Base-by-base conservation (phyloP, 805 yeast species). In the Pichia occidentalis region DNA sequence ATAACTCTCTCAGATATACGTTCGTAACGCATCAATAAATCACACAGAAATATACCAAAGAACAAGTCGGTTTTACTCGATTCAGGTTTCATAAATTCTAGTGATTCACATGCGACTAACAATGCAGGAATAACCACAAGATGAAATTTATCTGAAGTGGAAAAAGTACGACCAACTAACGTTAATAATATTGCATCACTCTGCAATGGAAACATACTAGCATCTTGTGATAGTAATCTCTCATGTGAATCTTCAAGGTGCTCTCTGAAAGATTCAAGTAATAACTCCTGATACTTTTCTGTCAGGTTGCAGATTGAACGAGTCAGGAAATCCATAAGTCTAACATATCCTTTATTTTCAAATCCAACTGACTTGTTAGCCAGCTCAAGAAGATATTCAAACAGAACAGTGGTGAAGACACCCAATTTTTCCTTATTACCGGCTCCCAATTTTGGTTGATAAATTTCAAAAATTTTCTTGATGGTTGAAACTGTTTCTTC, bases 101-200 rank as follows among this genome's bases (percentile, higher is more conserved):
- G 61, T 11, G 75, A 65, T 57, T 85, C 90, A 34, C 80, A 73
- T 66, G 86, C 75, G 27, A 85, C 61, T 24, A 92, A 71, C 22
- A 75, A 64, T 2, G 90, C 71, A 4, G 97, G 95, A 0, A 96
- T 88, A 4, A 80, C 88, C 9, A 92, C 82, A 42, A 87, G 68
- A 65, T 92, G 98, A 61, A 84, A 90, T 55, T 86, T 88, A 65
- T 92, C 99, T 0, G 98, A 92, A 1, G 97, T 86, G 0, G 98
- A 88, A 54, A 83, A 92, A 4, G 87, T 56, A 37, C 71, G 66
- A 6, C 97, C 97, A 40, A 88, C 68, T 5, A 86, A 50, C 0
- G 77, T 67, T 52, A 80, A 84, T 43, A 82, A 73, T 5, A 85
- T 60, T 42, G 86, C 60, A 53, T 87, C 95, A 1, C 73, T 62